phyloP scores from a whole-genome alignment of 2,329 filamentous ascomycete species.

The Chaetothyriales sp. region DNA sequence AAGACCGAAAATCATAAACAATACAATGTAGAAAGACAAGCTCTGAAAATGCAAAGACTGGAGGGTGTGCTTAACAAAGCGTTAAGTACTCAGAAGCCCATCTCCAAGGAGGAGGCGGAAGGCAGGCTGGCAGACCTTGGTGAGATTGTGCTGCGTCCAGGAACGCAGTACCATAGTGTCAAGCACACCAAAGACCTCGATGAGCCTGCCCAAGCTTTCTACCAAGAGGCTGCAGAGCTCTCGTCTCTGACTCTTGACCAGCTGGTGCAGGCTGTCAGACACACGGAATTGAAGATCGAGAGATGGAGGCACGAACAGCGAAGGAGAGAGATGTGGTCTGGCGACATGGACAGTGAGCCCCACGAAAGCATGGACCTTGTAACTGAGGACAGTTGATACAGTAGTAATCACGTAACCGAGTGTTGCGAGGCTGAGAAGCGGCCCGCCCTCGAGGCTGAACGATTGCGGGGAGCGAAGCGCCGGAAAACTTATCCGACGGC shows the following conservation, averaged over 20 bases:
- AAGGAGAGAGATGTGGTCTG: not conserved
- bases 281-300: conserved; percentile 35
- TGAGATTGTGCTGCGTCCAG: conserved; percentile 30
- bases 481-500: not conserved
- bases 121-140: conserved; percentile 26
- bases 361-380: too few species aligned
- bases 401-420: not conserved
- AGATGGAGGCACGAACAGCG: conserved; percentile 24
- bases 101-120: conserved; percentile 19
- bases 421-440: not conserved
- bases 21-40: conserved; percentile 3
- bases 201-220: conserved; percentile 28
- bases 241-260: conserved; percentile 38
- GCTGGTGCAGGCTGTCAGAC: conserved; percentile 37
- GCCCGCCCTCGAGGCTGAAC: too few species aligned
- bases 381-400: too few species aligned
- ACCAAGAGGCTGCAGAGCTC: conserved; percentile 37
- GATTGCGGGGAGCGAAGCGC: not conserved
- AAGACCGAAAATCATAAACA: conserved; percentile 6
- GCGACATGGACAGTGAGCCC: not conserved
- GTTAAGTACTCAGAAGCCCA: conserved; percentile 27
- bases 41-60: conserved; percentile 21
- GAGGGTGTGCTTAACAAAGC: conserved; percentile 29
- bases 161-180: conserved; percentile 38
- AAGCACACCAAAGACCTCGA: conserved; percentile 34